Evolutionary conservation across 108 stramenopile species (phyloP), one percentile per base, ranked within the genome.

Genomic region (Cylindrotheca fusiformis): DNA sequence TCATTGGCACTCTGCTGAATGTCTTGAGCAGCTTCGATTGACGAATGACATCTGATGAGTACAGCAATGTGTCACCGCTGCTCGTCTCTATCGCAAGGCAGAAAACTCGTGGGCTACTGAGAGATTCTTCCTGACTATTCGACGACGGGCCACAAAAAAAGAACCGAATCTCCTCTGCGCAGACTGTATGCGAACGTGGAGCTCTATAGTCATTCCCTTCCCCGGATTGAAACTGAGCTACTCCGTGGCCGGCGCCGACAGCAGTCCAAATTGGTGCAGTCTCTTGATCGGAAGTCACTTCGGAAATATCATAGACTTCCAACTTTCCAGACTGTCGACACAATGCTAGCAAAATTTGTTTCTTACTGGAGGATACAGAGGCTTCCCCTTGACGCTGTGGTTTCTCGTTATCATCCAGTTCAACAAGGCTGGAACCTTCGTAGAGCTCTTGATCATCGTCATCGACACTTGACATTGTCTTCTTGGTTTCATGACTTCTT

Each of bases 1-100:
- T 71, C 27, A 84, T 59, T 8, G 85, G 75, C 22, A 93, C 64
- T 20, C 87, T 58, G 1, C 55, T 52, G 55, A 93, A 85, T 23
- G 68, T 54, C 32, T 32, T 60, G 28, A 72, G 49, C 44, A 17
- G 30, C 22, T 50, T 50, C 44, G 46, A 54, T 55, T 24, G 25
- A 44, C 28, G 63, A 58, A 51, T 71, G 50, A 48, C 50, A 48
- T 61, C 51, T 45, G 65, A 75, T 26, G 65, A 48, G 67, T 93
- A 93, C 21, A 93, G 57, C 19, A 84, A 71, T 23, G 79, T 52
- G 59, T 94, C 92, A 1, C 89, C 92, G 29, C 65, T 60, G 20
- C 69, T 77, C 1, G 88, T 90, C 44, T 85, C 80, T 14, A 88
- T 68, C 2, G 81, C 65, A 27, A 94, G 51, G 29, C 91, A 93